Conservation (phyloP, 2,329 filamentous ascomycete genomes). For the Phyllosticta citriasiana region DNA sequence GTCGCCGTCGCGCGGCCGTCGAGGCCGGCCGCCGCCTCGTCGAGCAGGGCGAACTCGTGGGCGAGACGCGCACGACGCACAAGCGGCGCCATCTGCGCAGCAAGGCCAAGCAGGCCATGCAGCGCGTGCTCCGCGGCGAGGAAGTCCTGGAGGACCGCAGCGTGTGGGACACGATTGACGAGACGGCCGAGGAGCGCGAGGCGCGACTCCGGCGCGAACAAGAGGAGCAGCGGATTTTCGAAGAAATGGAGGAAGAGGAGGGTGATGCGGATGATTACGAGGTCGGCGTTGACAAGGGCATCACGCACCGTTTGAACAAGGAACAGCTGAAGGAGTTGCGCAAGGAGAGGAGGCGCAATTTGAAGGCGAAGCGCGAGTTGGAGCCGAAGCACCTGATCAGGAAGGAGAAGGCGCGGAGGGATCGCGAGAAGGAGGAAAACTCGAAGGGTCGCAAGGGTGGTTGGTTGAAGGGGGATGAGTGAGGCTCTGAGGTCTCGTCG, state of each 20-base stretch:
- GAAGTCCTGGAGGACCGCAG: neutral
- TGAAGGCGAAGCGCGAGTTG: neutral
- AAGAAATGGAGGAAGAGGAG: neutral
- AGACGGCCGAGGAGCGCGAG: neutral
- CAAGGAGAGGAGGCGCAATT: neutral
- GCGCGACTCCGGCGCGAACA: neutral
- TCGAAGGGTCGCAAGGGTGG: no score
- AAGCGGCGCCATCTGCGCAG: neutral
- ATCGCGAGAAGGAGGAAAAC: no score
- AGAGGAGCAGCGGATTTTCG: neutral
- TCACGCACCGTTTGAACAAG: neutral
- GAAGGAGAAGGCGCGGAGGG: no score
- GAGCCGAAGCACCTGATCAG: no score
- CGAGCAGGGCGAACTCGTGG: neutral
- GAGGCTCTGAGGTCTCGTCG: no score
- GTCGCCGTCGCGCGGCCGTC: neutral
- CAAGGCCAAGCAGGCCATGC: neutral
- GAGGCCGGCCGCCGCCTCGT: neutral
- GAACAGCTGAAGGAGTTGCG: neutral
- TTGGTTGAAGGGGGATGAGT: no score
- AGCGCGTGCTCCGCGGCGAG: neutral
- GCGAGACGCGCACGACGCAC: neutral
- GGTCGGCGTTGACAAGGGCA: neutral
- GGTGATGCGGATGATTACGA: neutral
- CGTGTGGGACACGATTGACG: neutral